phyloP scores from a whole-genome alignment of 2,329 filamentous ascomycete genomes.

The Alternaria arborescens region DNA sequence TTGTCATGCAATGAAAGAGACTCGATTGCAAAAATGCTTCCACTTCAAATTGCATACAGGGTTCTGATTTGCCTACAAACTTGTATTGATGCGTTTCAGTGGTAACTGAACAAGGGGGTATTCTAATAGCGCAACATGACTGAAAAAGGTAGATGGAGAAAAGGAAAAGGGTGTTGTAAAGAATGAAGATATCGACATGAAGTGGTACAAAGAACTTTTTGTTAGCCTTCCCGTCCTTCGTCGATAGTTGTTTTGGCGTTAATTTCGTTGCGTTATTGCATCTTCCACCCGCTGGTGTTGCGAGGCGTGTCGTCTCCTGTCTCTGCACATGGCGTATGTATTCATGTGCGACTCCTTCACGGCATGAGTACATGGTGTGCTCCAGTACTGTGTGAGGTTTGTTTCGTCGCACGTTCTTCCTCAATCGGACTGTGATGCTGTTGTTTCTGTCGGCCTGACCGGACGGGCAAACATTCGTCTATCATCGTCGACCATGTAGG shows the following conservation, averaged over 20 bases:
- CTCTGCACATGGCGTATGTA: background rate
- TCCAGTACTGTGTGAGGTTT: background rate
- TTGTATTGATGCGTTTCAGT: slow-evolving; percentile 1
- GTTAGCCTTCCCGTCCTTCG: background rate
- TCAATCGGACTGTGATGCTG: background rate
- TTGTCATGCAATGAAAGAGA: background rate
- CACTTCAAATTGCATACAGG: background rate
- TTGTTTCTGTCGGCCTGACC: background rate
- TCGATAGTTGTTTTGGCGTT: slow-evolving; percentile 15
- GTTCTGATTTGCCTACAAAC: background rate
- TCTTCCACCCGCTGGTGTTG: background rate
- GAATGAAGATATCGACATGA: slow-evolving; percentile 1
- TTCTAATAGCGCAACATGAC: slow-evolving; percentile 1
- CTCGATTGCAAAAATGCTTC: background rate
- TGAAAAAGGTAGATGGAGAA: background rate
- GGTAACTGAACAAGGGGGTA: background rate
- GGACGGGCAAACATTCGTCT: background rate
- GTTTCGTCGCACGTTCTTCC: background rate
- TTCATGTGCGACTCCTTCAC: background rate
- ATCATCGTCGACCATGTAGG: background rate
- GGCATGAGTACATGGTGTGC: background rate
- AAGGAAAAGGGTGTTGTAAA: slow-evolving; percentile 1
- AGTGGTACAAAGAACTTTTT: background rate
- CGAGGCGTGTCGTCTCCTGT: background rate
- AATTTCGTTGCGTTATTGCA: slow-evolving; percentile 13